Evolutionary conservation across 805 yeast genomes (phyloP).

Genomic region (Jamesozyma gamospora): DNA sequence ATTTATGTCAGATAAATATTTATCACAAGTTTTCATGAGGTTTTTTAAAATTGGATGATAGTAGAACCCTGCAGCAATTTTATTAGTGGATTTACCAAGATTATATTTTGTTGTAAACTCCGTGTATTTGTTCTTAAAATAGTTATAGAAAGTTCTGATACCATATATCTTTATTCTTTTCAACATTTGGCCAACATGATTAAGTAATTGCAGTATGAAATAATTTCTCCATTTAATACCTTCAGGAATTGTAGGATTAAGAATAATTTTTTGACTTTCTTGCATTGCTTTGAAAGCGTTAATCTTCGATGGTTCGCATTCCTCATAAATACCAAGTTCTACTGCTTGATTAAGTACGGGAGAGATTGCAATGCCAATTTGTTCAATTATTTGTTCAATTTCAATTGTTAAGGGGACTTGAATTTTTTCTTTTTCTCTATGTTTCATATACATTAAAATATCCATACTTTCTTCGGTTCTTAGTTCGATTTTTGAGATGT

Average conservation of each 20-base stretch:
- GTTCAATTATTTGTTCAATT: conserved; percentile 44
- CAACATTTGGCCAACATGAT: conserved; percentile 62
- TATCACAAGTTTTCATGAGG: conserved; percentile 38
- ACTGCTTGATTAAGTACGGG: conserved; percentile 60
- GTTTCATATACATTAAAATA: conserved; percentile 66
- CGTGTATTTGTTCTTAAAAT: conserved; percentile 47
- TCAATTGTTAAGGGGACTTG: conserved; percentile 45
- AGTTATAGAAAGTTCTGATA: conserved; percentile 59
- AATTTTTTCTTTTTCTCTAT: conserved; percentile 50
- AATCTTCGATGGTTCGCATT: conserved; percentile 55
- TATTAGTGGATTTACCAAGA: conserved; percentile 53
- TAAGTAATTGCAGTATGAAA: conserved; percentile 45
- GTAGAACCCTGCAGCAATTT: conserved; percentile 53
- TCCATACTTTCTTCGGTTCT: conserved; percentile 81
- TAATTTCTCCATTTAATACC: conserved; percentile 67
- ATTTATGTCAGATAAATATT: conserved; percentile 29
- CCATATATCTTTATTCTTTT: conserved; percentile 75
- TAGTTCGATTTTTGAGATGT: conserved; percentile 69
- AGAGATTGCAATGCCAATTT: conserved; percentile 51
- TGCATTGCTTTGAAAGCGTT: conserved; percentile 66
- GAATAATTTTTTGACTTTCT: conserved; percentile 47
- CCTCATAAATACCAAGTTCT: conserved; percentile 50
- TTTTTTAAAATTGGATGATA: conserved; percentile 39
- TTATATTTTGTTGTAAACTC: conserved; percentile 51
- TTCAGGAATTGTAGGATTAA: conserved; percentile 48